These are phyloP conservation scores for Pulveroboletus frians DNA, from an alignment of 768 basidiomycete species.

Conservation along the genomic window DNA sequence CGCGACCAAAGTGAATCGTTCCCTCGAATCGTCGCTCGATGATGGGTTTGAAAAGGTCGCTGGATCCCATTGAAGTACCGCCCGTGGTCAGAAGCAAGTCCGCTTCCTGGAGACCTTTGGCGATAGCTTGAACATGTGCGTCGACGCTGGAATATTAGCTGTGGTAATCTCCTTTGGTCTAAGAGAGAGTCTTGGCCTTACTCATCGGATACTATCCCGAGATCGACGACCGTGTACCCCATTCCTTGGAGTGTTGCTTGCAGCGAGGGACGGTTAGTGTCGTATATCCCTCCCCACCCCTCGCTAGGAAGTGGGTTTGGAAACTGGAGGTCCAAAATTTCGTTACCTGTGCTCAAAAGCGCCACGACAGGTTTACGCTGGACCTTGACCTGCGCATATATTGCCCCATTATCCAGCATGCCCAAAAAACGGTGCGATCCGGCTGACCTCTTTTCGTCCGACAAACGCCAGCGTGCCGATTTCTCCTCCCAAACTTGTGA, in stretches of 20 bases:
- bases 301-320: conserved; percentile 29
- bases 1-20: conserved; percentile 80
- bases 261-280: conserved; percentile 83
- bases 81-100: conserved; percentile 84
- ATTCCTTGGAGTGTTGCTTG: conserved; percentile 62
- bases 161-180: neutral
- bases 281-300: conserved; percentile 71
- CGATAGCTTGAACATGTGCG: conserved; percentile 54
- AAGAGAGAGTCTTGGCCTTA: conserved; percentile 29
- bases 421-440: neutral
- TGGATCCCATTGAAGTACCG: conserved; percentile 88
- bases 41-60: conserved; percentile 82
- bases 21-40: conserved; percentile 76
- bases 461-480: conserved; percentile 79
- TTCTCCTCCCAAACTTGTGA: conserved; percentile 71
- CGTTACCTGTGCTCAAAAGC: conserved; percentile 82
- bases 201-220: conserved; percentile 78
- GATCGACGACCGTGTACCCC: conserved; percentile 73
- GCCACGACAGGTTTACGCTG: conserved; percentile 71
- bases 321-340: conserved; percentile 60
- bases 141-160: conserved; percentile 38
- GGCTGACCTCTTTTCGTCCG: conserved; percentile 59
- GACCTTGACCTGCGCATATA: conserved; percentile 52
- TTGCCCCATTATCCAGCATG: neutral
- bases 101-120: conserved; percentile 51